A percentile compares a stretch with the other conserved stretches of the same genome.
phyloP scores from a whole-genome alignment of 2,329 filamentous ascomycete genomes.

The Aspergillus nomiae region DNA sequence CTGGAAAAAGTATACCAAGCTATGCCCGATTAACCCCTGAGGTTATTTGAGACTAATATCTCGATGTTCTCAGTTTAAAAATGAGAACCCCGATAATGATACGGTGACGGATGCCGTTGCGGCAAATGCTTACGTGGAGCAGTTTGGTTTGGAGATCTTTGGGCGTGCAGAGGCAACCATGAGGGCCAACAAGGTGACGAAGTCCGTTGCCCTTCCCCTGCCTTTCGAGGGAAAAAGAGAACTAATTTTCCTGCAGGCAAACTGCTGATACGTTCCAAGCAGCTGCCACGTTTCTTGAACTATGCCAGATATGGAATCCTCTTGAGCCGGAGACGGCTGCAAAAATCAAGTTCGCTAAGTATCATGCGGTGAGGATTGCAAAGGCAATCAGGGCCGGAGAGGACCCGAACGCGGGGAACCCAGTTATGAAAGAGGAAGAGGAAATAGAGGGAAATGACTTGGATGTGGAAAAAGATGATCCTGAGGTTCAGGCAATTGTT shows the following conservation, averaged over 20 bases:
- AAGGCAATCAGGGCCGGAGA: constrained; percentile 88
- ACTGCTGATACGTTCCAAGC: constrained; percentile 94
- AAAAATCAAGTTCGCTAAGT: constrained; percentile 96
- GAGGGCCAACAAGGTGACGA: constrained; percentile 78
- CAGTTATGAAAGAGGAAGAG: constrained; percentile 58
- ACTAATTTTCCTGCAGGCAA: constrained; percentile 58
- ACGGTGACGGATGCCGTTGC: constrained; percentile 82
- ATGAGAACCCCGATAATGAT: constrained; percentile 73
- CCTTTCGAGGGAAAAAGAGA: constrained; percentile 10
- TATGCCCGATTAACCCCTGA: background rate
- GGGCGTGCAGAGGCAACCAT: constrained; percentile 80
- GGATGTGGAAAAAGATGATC: constrained; percentile 64
- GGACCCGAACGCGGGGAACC: constrained; percentile 91
- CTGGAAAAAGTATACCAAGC: constrained; percentile 67
- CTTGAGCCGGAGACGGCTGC: constrained; percentile 73
- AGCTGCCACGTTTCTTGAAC: constrained; percentile 86
- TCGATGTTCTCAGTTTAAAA: constrained; percentile 61
- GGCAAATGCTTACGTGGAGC: constrained; percentile 88
- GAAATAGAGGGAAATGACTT: constrained; percentile 39
- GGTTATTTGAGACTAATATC: constrained; percentile 13
- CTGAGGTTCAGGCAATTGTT: constrained; percentile 61
- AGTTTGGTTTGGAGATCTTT: constrained; percentile 89
- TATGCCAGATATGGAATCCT: constrained; percentile 80
- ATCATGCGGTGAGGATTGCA: constrained; percentile 86
- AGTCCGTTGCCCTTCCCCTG: constrained; percentile 47